These are phyloP conservation scores for Gigaspora rosea DNA, from an alignment of 192 early-diverging fungal genomes.

Conservation along the genomic window DNA sequence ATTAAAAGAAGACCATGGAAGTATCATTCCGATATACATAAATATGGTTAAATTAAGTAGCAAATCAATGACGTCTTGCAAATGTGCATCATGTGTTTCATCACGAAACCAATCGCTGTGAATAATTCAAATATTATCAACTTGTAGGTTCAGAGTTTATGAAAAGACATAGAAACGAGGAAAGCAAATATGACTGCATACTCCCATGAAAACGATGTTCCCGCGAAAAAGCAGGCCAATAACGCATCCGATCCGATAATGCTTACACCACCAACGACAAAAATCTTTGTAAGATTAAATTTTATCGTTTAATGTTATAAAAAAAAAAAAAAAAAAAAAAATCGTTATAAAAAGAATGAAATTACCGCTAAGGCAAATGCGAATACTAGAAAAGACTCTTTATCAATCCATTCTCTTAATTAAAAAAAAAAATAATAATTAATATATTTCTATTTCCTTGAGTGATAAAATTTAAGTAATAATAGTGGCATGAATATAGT, in stretches of 20 bases:
- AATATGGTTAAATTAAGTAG: slow-evolving; percentile 85
- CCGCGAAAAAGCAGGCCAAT: slow-evolving; percentile 66
- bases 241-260: slow-evolving; percentile 66
- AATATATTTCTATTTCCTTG: neutral
- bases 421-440: neutral
- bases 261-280: slow-evolving; percentile 61
- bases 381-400: slow-evolving; percentile 73
- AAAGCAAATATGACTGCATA: slow-evolving; percentile 20
- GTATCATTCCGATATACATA: slow-evolving; percentile 81
- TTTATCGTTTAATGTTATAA: neutral
- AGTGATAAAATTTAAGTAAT: neutral
- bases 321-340: neutral
- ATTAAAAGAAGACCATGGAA: slow-evolving; percentile 72
- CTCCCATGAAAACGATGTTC: slow-evolving; percentile 76
- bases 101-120: slow-evolving; percentile 79
- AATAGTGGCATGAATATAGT: slow-evolving; percentile 29
- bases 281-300: neutral
- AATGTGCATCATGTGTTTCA: slow-evolving; percentile 72
- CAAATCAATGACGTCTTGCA: slow-evolving; percentile 82
- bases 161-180: too few species aligned
- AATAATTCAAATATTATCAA: too few species aligned
- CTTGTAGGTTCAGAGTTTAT: too few species aligned
- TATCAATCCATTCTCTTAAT: slow-evolving; percentile 63
- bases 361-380: slow-evolving; percentile 68
- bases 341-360: neutral